A percentile compares a stretch with the other conserved stretches of the same genome.
These are phyloP conservation scores for Metschnikowia amazonensis DNA, from an alignment of 805 yeast species.

Conservation along the genomic window DNA sequence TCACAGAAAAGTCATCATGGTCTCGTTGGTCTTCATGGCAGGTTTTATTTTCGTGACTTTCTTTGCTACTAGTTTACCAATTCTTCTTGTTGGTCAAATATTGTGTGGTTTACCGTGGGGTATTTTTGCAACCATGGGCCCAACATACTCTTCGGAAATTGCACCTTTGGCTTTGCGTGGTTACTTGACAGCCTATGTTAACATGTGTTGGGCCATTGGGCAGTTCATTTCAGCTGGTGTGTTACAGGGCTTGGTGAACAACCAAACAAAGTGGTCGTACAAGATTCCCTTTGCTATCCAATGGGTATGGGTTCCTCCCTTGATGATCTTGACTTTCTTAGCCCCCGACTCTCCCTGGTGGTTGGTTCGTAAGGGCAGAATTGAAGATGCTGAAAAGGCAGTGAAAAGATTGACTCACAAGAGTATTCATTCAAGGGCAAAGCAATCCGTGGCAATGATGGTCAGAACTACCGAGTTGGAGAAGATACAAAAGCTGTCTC, in stretches of 20 bases:
- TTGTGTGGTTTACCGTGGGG: slow-evolving; percentile 53
- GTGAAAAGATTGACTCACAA: slow-evolving; percentile 11
- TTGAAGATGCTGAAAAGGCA: slow-evolving; percentile 38
- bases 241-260: slow-evolving; percentile 31
- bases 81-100: slow-evolving; percentile 41
- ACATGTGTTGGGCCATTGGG: slow-evolving; percentile 55
- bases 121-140: slow-evolving; percentile 48
- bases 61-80: slow-evolving; percentile 40
- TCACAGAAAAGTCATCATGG: slow-evolving; percentile 34
- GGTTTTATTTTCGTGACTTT: slow-evolving; percentile 46
- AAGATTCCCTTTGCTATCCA: slow-evolving; percentile 56
- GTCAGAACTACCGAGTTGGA: slow-evolving; percentile 33
- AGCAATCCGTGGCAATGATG: slow-evolving; percentile 20
- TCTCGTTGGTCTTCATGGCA: slow-evolving; percentile 23
- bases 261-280: slow-evolving; percentile 36
- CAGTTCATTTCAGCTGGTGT: slow-evolving; percentile 55
- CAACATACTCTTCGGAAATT: slow-evolving; percentile 56
- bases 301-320: slow-evolving; percentile 57
- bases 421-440: slow-evolving; percentile 17
- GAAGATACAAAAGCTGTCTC: slow-evolving; percentile 26
- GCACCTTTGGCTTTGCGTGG: slow-evolving; percentile 50
- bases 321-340: slow-evolving; percentile 37
- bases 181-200: slow-evolving; percentile 47
- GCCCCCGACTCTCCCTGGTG: slow-evolving; percentile 63
- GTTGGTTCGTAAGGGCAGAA: slow-evolving; percentile 41